Conservation (phyloP, 129 eudicot genomes). For the Escallonia rubra region DNA sequence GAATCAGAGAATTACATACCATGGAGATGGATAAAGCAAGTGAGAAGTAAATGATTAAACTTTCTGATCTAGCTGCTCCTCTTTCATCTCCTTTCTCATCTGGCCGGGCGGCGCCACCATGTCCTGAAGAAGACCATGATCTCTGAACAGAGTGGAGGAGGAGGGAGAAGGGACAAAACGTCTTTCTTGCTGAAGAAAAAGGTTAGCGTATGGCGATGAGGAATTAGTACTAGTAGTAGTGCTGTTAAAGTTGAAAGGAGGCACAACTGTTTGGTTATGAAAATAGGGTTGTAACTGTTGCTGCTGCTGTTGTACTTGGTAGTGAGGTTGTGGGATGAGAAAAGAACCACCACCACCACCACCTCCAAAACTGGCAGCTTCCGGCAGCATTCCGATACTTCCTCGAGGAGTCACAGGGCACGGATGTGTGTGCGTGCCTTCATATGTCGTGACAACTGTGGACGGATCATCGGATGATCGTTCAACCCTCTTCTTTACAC, state of each 20-base stretch:
- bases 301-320: slow-evolving; percentile 18
- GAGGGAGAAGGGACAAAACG: slow-evolving; percentile 32
- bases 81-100: slow-evolving; percentile 49
- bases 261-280: slow-evolving; percentile 29
- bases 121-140: slow-evolving; percentile 90
- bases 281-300: slow-evolving; percentile 38
- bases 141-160: slow-evolving; percentile 37
- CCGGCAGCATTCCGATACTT: slow-evolving; percentile 44
- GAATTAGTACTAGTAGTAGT: slow-evolving; percentile 26
- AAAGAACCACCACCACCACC: slow-evolving; percentile 25
- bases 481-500: slow-evolving; percentile 92
- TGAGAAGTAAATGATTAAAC: background rate
- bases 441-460: slow-evolving; percentile 88
- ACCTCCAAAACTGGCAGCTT: slow-evolving; percentile 28
- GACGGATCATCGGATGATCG: slow-evolving; percentile 75
- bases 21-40: slow-evolving; percentile 21
- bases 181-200: slow-evolving; percentile 27
- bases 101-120: slow-evolving; percentile 48
- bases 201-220: slow-evolving; percentile 3
- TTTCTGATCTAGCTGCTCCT: slow-evolving; percentile 29
- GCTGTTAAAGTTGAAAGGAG: slow-evolving; percentile 27
- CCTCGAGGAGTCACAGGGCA: slow-evolving; percentile 84
- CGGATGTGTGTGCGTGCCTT: slow-evolving; percentile 84
- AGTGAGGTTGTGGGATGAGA: slow-evolving; percentile 34
- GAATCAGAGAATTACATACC: slow-evolving; percentile 17